Conservation (phyloP, 2,329 filamentous ascomycete genomes). For the Aureobasidium sp. region DNA sequence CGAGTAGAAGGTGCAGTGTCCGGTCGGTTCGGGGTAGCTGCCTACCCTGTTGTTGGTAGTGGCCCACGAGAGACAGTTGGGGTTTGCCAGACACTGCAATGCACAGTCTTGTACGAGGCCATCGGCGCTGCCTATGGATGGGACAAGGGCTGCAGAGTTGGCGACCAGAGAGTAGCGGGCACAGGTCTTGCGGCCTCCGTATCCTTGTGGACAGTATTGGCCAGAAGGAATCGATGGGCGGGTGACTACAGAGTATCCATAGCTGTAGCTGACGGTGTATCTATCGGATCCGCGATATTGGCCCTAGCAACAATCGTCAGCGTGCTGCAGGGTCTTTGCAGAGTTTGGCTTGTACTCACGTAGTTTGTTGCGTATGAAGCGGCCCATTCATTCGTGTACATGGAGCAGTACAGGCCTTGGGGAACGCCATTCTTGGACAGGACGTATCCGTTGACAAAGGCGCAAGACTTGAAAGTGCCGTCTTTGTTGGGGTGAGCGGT, state of each 20-base stretch:
- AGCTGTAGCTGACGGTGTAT: slow-evolving; percentile 18
- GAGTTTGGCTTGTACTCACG: neutral
- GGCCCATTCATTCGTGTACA: slow-evolving; percentile 28
- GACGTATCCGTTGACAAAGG: slow-evolving; percentile 35
- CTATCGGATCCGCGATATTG: slow-evolving; percentile 17
- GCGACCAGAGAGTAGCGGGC: too few species aligned
- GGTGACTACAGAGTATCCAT: slow-evolving; percentile 3
- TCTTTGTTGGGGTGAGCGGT: slow-evolving; percentile 20
- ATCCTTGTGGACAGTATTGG: neutral
- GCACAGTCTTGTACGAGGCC: too few species aligned
- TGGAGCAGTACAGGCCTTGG: slow-evolving; percentile 34
- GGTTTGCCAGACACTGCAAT: too few species aligned
- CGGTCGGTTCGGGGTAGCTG: too few species aligned
- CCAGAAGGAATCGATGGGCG: neutral
- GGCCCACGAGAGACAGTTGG: too few species aligned
- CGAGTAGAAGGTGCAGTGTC: too few species aligned
- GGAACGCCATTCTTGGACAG: slow-evolving; percentile 32
- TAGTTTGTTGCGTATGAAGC: slow-evolving; percentile 21
- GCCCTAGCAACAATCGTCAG: neutral
- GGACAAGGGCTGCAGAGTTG: too few species aligned
- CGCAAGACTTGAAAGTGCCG: slow-evolving; percentile 19
- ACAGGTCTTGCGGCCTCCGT: too few species aligned
- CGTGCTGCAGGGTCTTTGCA: neutral
- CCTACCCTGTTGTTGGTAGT: too few species aligned
- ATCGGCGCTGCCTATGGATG: too few species aligned